A percentile compares a stretch with the other conserved stretches of the same genome.
Conservation (phyloP, 805 yeast genomes). For the Nakazawaea ambrosiae region DNA sequence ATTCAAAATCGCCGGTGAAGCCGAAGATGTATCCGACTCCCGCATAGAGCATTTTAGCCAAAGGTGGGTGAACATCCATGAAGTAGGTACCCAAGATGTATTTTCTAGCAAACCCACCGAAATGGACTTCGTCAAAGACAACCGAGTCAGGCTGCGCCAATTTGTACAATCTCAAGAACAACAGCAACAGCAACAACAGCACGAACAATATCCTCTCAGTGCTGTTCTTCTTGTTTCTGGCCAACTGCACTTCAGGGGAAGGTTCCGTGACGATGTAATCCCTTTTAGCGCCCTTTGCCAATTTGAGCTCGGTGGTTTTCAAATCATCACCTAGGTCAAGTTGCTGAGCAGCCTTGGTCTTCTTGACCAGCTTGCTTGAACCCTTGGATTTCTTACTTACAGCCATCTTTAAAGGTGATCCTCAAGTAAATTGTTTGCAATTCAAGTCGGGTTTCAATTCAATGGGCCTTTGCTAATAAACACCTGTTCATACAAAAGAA, state of each 20-base stretch:
- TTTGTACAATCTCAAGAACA: conserved; percentile 51
- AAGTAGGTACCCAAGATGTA: conserved; percentile 61
- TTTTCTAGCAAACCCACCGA: conserved; percentile 92
- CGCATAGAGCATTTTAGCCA: conserved; percentile 71
- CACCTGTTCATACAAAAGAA: too few relatives aligned
- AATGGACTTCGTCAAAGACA: conserved; percentile 90
- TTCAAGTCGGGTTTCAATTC: too few relatives aligned
- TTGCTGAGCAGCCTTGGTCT: neutral
- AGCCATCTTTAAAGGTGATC: too few relatives aligned
- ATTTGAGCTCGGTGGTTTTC: conserved; percentile 34
- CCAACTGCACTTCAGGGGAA: conserved; percentile 27
- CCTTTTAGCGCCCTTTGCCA: conserved; percentile 45
- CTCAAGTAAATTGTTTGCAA: too few relatives aligned
- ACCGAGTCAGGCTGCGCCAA: conserved; percentile 71
- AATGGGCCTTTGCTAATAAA: too few relatives aligned
- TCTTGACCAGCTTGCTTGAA: conserved; percentile 1
- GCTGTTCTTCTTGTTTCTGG: conserved; percentile 31
- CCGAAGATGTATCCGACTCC: conserved; percentile 64
- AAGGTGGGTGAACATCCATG: conserved; percentile 77
- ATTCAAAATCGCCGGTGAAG: conserved; percentile 63
- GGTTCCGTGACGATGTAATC: conserved; percentile 49
- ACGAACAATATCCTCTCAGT: conserved; percentile 33
- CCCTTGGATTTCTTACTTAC: conserved; percentile 1
- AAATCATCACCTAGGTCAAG: conserved; percentile 4
- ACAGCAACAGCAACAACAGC: conserved; percentile 43